Evolutionary conservation across 176 grass and related monocot species (phyloP), one percentile per base, ranked within the genome.

Genomic region (Dendrocalamus sinicus): DNA sequence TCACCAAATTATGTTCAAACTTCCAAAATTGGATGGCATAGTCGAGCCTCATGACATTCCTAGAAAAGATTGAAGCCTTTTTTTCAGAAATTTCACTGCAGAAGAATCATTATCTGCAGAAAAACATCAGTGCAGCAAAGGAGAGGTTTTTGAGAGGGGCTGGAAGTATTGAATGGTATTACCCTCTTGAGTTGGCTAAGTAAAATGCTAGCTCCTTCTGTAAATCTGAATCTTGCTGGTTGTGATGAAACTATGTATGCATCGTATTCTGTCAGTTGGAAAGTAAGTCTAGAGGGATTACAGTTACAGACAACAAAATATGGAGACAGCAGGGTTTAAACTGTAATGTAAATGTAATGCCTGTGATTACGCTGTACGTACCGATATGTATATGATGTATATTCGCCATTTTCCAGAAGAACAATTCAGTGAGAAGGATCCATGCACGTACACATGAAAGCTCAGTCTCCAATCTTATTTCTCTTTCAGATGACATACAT

Each of bases 1-100:
- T 92, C 46, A 89, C 69, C 65, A 84, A 80, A 73, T 65, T 97
- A 67, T 73, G 78, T 59, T 79, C 41, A 17, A 89, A 97, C 73
- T 92, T 97, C 51, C 72, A 59, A 51, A 86, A 88, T 11, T 97
- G 79, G 91, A 62, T 88, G 12, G 57, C 89, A n/a, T 90, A 67
- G 12, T 73, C 60, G 28, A 54, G 76, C 41, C 72, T 95, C 8
- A 37, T 46, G 50, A 5, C 57, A 9, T 89, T 97, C 65, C n/a
- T 97, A n/a, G 78, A 67, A 41, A 85, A 90, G 73, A 85, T 93
- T 30, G 35, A 83, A 80, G 57, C 71, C 52, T 30, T 93, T 30
- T 93, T 93, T 55, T 73, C 91, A 8, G 67, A 82, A 9, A 28
- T 28, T 53, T 97, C 89, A n/a, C 43, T 76, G 12, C 43, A 81